A percentile compares a stretch with the other conserved stretches of the same genome.
Evolutionary conservation across 148 eudicot species (phyloP).

Genomic region (Fallopia convolvulus): DNA sequence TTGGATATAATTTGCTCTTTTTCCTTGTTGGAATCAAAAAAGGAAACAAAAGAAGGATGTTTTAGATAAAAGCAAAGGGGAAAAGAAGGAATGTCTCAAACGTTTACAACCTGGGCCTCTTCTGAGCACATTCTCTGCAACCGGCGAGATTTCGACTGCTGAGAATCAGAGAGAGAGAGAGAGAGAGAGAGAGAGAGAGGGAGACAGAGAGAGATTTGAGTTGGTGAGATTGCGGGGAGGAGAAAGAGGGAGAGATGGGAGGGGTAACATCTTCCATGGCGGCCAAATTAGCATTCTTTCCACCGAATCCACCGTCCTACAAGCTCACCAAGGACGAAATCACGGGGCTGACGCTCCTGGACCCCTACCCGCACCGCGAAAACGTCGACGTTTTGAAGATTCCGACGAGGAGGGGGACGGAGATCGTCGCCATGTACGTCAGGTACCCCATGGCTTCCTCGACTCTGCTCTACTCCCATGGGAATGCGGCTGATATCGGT

Average conservation of each 20-base stretch:
- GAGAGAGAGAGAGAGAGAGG: not conserved
- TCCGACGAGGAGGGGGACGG: constrained; percentile 56
- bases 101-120: constrained; percentile 14
- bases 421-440: constrained; percentile 74
- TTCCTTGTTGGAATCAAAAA: not conserved
- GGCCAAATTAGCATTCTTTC: constrained; percentile 89
- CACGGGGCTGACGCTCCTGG: constrained; percentile 49
- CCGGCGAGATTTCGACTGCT: not conserved
- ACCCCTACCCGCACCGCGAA: constrained; percentile 75
- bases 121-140: constrained; percentile 12
- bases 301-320: constrained; percentile 84
- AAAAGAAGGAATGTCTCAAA: constrained; percentile 19
- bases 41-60: constrained; percentile 11
- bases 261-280: constrained; percentile 99
- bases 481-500: constrained; percentile 95
- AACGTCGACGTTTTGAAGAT: constrained; percentile 81
- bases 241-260: constrained; percentile 44
- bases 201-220: not conserved
- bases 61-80: not conserved
- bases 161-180: not conserved
- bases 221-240: not conserved
- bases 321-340: constrained; percentile 45
- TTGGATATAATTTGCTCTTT: not conserved
- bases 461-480: constrained; percentile 90
- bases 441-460: constrained; percentile 81